phyloP scores from a whole-genome alignment of 805 yeast genomes.

The Teunomyces panamensis region DNA sequence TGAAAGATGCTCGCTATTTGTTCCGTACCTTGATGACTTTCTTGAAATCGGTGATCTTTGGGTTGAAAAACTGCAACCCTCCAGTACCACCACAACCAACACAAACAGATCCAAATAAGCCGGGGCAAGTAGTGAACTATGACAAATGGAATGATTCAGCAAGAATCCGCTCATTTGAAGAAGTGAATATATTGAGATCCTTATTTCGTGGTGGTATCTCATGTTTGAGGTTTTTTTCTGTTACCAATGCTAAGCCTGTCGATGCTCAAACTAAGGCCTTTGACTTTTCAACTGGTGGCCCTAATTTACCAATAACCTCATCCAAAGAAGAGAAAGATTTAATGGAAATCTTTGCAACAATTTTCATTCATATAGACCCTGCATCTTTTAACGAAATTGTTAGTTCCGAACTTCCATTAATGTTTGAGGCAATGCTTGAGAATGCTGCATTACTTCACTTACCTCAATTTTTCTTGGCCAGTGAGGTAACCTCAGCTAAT shows the following conservation, averaged over 20 bases:
- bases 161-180: constrained; percentile 79
- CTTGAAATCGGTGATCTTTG: constrained; percentile 83
- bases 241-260: constrained; percentile 47
- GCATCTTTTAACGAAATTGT: constrained; percentile 93
- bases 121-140: constrained; percentile 38
- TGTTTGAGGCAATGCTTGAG: constrained; percentile 74
- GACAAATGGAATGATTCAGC: constrained; percentile 83
- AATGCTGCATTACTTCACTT: constrained; percentile 86
- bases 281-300: constrained; percentile 69
- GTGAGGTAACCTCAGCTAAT: constrained; percentile 90
- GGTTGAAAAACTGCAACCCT: constrained; percentile 86
- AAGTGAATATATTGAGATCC: constrained; percentile 69
- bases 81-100: constrained; percentile 51
- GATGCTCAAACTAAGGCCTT: constrained; percentile 31
- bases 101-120: constrained; percentile 43
- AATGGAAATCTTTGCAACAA: constrained; percentile 93
- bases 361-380: constrained; percentile 90
- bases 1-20: constrained; percentile 83
- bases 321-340: constrained; percentile 92
- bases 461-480: constrained; percentile 91
- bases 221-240: constrained; percentile 74
- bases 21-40: constrained; percentile 89
- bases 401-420: constrained; percentile 70
- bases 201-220: constrained; percentile 81
- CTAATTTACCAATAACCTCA: constrained; percentile 79